Percentiles rank a stretch among this genome's conserved stretches.
Evolutionary conservation across 2,329 filamentous ascomycete genomes (phyloP).

Genomic region (Laburnicola sp.): DNA sequence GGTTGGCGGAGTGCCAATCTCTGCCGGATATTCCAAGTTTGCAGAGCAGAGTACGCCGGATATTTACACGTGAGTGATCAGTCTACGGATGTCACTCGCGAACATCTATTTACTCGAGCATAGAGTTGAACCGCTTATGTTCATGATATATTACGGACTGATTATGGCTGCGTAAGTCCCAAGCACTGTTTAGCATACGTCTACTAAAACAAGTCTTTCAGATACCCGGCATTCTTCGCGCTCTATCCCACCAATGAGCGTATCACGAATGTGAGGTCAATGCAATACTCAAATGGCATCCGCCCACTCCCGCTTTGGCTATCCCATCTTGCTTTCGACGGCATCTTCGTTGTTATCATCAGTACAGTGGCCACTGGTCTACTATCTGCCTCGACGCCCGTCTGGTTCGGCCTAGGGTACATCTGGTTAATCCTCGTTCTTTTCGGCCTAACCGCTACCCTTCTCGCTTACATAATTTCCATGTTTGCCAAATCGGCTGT

Average conservation of each 20-base stretch:
- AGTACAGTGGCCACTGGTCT: conserved; percentile 68
- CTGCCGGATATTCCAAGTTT: conserved; percentile 21
- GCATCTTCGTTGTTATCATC: conserved; percentile 67
- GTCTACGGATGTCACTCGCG: no score
- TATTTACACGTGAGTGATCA: no score
- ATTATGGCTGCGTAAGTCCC: conserved; percentile 64
- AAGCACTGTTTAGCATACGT: no score
- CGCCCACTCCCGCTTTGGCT: conserved; percentile 78
- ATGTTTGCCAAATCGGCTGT: conserved; percentile 60
- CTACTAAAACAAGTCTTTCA: conserved; percentile 69
- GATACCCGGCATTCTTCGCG: conserved; percentile 81
- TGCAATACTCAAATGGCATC: conserved; percentile 90
- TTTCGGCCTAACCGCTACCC: conserved; percentile 74
- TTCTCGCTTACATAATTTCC: conserved; percentile 78
- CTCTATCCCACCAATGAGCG: conserved; percentile 84
- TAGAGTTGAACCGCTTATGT: no score
- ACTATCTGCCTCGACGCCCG: conserved; percentile 57
- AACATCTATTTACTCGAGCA: conserved; percentile 55
- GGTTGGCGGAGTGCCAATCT: conserved; percentile 22
- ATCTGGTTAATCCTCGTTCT: conserved; percentile 77
- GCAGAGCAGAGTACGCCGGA: conserved; percentile 14
- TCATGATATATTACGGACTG: conserved; percentile 68
- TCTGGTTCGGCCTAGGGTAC: conserved; percentile 77
- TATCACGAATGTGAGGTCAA: conserved; percentile 72
- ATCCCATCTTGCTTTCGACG: conserved; percentile 79